A percentile compares a stretch with the other conserved stretches of the same genome.
Evolutionary conservation across 129 eudicot genomes (phyloP).

Genomic region (Flaveria trinervia): DNA sequence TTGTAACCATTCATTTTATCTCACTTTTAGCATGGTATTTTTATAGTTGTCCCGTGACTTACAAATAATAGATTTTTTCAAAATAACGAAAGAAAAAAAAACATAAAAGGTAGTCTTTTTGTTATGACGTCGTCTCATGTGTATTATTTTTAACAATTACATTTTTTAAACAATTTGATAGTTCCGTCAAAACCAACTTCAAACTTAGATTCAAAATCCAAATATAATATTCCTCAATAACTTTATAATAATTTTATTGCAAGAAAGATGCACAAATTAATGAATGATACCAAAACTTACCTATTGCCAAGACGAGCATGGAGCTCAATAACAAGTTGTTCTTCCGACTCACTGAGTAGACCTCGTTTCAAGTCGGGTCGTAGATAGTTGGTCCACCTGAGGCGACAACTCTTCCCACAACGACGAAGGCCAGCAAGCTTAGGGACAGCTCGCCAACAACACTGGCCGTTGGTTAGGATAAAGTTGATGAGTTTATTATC

Average conservation of each 20-base stretch:
- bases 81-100: too few species aligned
- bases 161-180: too few species aligned
- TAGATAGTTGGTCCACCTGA: constrained; percentile 96
- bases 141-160: too few species aligned
- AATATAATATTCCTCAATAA: neutral
- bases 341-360: constrained; percentile 79
- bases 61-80: too few species aligned
- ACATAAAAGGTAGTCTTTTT: too few species aligned
- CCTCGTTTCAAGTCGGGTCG: constrained; percentile 98
- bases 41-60: too few species aligned
- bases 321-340: constrained; percentile 82
- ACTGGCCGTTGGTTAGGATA: constrained; percentile 83
- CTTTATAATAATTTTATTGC: neutral
- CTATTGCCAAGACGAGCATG: constrained; percentile 97
- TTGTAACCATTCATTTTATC: neutral
- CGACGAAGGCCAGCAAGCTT: constrained; percentile 91
- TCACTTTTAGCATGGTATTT: too few species aligned
- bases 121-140: too few species aligned
- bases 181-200: neutral
- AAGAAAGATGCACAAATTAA: too few species aligned
- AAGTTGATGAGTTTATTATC: constrained; percentile 87
- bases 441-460: constrained; percentile 99
- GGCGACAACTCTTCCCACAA: constrained; percentile 95
- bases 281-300: constrained; percentile 42
- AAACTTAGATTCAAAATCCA: neutral